These are phyloP conservation scores for Ophiocordyceps camponoti-saundersi DNA, from an alignment of 2,329 filamentous ascomycete genomes.

Conservation along the genomic window DNA sequence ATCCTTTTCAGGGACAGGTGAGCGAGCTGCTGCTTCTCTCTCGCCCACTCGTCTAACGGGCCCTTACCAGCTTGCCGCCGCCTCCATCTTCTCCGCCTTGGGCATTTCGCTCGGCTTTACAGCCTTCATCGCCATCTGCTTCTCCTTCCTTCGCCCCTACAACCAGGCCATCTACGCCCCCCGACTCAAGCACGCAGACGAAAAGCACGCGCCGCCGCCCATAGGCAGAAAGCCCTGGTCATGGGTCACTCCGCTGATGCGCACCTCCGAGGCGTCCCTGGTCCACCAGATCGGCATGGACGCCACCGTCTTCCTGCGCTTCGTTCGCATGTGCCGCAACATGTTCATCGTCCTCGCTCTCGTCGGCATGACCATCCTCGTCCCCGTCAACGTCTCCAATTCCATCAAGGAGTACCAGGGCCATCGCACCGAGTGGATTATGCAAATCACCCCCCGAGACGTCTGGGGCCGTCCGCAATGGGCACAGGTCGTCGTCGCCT, in stretches of 20 bases:
- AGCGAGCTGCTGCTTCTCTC: slow-evolving; percentile 1
- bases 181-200: slow-evolving; percentile 81
- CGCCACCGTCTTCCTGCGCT: slow-evolving; percentile 77
- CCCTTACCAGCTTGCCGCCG: slow-evolving; percentile 10
- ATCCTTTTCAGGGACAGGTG: slow-evolving; percentile 33
- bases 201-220: slow-evolving; percentile 73
- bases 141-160: slow-evolving; percentile 80
- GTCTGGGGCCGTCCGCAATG: slow-evolving; percentile 36
- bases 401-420: slow-evolving; percentile 9
- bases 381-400: slow-evolving; percentile 58
- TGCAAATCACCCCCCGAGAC: slow-evolving; percentile 41
- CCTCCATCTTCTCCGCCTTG: slow-evolving; percentile 61
- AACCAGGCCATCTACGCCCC: slow-evolving; percentile 90
- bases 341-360: slow-evolving; percentile 62
- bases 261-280: slow-evolving; percentile 59
- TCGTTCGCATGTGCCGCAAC: slow-evolving; percentile 80
- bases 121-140: slow-evolving; percentile 54
- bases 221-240: slow-evolving; percentile 76
- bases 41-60: neutral
- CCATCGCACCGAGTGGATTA: slow-evolving; percentile 26
- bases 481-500: slow-evolving; percentile 42
- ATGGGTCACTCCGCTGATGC: slow-evolving; percentile 67
- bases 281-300: slow-evolving; percentile 80
- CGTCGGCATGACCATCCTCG: slow-evolving; percentile 58
- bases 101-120: slow-evolving; percentile 66